Base-by-base conservation (phyloP, 1,139 yeast species). In the Candida albicans region DNA sequence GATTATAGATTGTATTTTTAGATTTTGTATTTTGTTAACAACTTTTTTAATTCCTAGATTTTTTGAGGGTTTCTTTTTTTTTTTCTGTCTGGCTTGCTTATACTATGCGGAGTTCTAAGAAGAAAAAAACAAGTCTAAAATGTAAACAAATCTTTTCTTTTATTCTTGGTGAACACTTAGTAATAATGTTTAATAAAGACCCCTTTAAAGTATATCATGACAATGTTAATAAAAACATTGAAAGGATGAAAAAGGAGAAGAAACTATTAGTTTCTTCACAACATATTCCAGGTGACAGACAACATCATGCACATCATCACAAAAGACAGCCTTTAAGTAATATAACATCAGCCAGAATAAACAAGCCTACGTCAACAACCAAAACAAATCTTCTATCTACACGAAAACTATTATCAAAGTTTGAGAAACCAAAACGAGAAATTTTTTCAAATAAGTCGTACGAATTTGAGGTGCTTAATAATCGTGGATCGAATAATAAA, bases 141-240 rank as follows among this genome's bases (percentile, higher is more conserved):
- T 12, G 12, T 11, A 35, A 35, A 35, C 32, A 35, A 28, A 34
- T n/a, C 7, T 18, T 14, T 11, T 27, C 15, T 25, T 13, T 12
- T 12, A 18, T 12, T 6, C 29, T 7, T 25, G 18, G 30, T 34
- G 34, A 35, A 15, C 10, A 34, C 24, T 31, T 33, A 22, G 25
- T n/a, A 15, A 10, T 25, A 9, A 36, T 36, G 39, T 36, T 36
- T 18, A 42, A 26, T 28, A 45, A 40, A 30, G 49, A 46, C 35
- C 39, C 48, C 1, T 46, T 46, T 33, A 25, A 41, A 33, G 29
- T 34, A 33, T 44, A 39, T 36, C 39, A 46, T 39, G 43, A 46
- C 12, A 39, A 22, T 9, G 34, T 41, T 33, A 32, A 33, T 27
- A 26, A 26, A 11, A 46, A 44, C 26, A 35, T 44, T 22, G 37